Evolutionary conservation across 768 basidiomycete species (phyloP).

Genomic region (Suillus subluteus): DNA sequence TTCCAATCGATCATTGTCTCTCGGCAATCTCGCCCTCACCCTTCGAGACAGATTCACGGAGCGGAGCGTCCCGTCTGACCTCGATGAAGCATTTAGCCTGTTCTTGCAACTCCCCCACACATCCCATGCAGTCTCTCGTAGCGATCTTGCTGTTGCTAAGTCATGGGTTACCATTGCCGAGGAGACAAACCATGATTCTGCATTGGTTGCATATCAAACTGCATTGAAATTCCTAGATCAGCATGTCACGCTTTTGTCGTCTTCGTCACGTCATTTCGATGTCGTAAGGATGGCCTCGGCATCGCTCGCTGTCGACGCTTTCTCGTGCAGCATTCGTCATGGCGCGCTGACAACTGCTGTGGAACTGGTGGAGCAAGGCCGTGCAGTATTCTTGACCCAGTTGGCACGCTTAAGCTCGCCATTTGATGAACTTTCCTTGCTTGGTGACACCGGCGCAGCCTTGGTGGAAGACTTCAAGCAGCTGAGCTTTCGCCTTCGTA

Average conservation of each 20-base stretch:
- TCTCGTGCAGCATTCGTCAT: not conserved
- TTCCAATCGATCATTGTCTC: not conserved
- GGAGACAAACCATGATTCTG: not conserved
- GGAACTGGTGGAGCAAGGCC: not conserved
- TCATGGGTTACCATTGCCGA: not conserved
- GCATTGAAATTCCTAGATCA: not conserved
- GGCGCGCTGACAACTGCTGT: not conserved
- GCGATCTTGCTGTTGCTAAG: not conserved
- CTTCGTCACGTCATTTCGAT: not conserved
- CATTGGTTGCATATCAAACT: not conserved
- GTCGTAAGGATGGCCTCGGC: not conserved
- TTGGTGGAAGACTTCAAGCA: slow-evolving; percentile 32
- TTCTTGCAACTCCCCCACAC: not conserved
- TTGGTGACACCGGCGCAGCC: not conserved
- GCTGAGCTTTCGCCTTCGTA: slow-evolving; percentile 15
- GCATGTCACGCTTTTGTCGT: not conserved
- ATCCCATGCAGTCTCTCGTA: not conserved
- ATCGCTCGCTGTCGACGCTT: not conserved
- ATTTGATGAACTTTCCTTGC: not conserved
- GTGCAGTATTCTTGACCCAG: not conserved
- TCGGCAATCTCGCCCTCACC: too few relatives aligned
- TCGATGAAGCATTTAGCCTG: not conserved
- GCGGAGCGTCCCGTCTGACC: not conserved
- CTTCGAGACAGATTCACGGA: not conserved
- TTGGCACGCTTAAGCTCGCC: not conserved